Conservation (phyloP, 2,329 filamentous ascomycete genomes). For the Polytolypa hystricis region DNA sequence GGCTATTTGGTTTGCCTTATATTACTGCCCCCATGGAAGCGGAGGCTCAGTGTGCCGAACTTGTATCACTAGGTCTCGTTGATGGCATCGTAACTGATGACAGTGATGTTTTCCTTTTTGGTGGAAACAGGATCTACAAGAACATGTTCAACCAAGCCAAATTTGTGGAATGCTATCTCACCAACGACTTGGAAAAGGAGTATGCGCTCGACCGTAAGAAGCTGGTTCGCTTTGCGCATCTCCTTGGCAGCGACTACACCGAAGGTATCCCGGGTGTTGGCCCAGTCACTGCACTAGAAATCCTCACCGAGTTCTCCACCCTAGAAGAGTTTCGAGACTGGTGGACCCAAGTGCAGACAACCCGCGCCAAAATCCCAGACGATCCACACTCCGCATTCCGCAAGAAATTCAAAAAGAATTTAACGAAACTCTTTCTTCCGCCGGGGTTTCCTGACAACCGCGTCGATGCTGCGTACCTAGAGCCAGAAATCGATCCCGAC, state of each 20-base stretch:
- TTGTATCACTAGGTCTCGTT: conserved; percentile 75
- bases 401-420: conserved; percentile 77
- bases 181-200: conserved; percentile 74
- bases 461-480: conserved; percentile 72
- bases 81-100: conserved; percentile 98
- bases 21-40: conserved; percentile 98
- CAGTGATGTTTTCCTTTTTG: conserved; percentile 92
- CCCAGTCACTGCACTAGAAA: conserved; percentile 87
- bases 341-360: conserved; percentile 68
- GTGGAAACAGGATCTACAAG: conserved; percentile 92
- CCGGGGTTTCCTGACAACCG: conserved; percentile 64
- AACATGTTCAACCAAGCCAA: conserved; percentile 99
- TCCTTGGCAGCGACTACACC: conserved; percentile 90
- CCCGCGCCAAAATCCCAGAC: conserved; percentile 46
- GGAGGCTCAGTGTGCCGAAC: conserved; percentile 90
- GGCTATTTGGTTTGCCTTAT: conserved; percentile 87
- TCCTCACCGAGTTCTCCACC: conserved; percentile 72
- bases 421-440: conserved; percentile 76
- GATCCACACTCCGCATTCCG: conserved; percentile 57
- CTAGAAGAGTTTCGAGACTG: conserved; percentile 73
- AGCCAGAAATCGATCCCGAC: conserved; percentile 73
- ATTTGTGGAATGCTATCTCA: conserved; percentile 90
- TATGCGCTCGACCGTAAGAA: conserved; percentile 76
- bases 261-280: conserved; percentile 84
- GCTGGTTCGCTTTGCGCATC: conserved; percentile 79